Base-by-base conservation (phyloP, 495 filamentous ascomycete species). In the Terfezia boudieri region DNA sequence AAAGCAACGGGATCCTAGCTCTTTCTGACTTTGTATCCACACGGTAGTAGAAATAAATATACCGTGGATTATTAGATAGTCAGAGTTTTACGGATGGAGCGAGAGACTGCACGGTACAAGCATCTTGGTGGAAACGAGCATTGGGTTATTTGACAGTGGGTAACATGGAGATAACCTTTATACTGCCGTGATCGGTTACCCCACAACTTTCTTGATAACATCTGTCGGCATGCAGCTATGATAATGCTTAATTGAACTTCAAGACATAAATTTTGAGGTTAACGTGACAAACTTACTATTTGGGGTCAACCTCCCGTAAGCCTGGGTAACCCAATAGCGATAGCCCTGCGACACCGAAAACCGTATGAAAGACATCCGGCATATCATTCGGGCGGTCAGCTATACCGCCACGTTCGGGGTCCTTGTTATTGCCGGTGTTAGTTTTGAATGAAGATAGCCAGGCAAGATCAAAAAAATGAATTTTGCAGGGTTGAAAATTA, bases 321-420 rank as follows among this genome's bases (percentile, higher is more conserved):
- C 82, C 87, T 9, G 81, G 76, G 63, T 80, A 81, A 8, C 76
- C 74, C 17, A 96, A 67, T 37, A 98, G 71, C 63, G 87, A 93
- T 59, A 98, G 64, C 7, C 92, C 90, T 36, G 92, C 83, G 60
- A 96, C 61, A 41, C 83, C 87, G 68, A 98, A 98, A 41, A 75
- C 59, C 0, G 90, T 98, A 66, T 98, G 90, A 69, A 93, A 98
- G 43, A 98, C 88, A 74, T 98, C 90, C 41, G 94, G 89, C 80
- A 89, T 84, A 64, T 96, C 76, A 16, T 83, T 87, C 17, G 89
- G 90, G 57, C 90, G 73, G 71, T 96, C 90, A 8, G 87, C 80
- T 59, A 98, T 73, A 12, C 90, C 90, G 32, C 90, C 90, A 37
- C 74, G 66, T 55, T 94, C 82, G 1, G 76, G 70, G 64, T 98